These are phyloP conservation scores for Talaromyces sp. DNA, from an alignment of 2,329 filamentous ascomycete species.

Conservation along the genomic window DNA sequence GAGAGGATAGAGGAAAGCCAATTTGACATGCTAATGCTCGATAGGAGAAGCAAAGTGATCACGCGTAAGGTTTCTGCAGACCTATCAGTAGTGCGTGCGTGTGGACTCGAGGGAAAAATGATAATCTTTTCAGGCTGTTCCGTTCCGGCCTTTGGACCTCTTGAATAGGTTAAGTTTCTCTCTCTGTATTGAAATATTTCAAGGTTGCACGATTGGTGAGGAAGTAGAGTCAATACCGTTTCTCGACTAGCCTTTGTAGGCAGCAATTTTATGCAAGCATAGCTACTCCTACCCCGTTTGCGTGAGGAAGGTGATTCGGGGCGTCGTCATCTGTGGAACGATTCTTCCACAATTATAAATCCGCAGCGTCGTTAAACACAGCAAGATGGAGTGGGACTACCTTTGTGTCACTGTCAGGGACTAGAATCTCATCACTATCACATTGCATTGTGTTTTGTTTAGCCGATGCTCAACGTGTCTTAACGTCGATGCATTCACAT, in stretches of 20 bases:
- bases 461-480: background rate
- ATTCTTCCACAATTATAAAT: background rate
- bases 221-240: background rate
- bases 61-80: background rate
- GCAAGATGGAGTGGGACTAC: background rate
- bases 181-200: background rate
- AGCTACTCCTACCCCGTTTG: background rate
- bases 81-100: background rate
- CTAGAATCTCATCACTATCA: conserved; percentile 3
- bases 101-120: background rate
- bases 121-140: background rate
- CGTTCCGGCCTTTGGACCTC: background rate
- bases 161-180: background rate
- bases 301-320: background rate
- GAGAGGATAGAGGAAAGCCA: background rate
- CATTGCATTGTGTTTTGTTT: background rate
- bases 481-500: conserved; percentile 3
- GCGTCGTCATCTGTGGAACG: conserved; percentile 5
- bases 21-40: background rate
- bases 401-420: conserved; percentile 6
- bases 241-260: background rate
- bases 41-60: background rate
- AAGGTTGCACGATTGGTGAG: background rate
- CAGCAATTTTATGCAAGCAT: background rate
- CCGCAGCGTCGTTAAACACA: background rate